These are phyloP conservation scores for Phytopythium helicoides DNA, from an alignment of 352 stramenopile species.

Conservation along the genomic window DNA sequence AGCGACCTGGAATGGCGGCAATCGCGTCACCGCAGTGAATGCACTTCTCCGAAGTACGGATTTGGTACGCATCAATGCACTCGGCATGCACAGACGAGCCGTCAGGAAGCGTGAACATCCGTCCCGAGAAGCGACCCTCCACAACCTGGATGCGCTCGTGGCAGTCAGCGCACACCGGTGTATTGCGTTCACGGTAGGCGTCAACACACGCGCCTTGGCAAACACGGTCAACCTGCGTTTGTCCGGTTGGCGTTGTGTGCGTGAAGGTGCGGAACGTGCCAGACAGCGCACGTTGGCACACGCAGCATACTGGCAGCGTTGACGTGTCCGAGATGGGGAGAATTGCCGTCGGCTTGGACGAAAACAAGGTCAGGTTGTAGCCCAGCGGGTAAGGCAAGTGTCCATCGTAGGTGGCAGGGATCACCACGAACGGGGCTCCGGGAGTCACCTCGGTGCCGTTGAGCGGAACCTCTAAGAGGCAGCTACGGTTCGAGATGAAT, in stretches of 20 bases:
- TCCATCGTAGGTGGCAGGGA: conserved; percentile 69
- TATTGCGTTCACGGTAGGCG: conserved; percentile 72
- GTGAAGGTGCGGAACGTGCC: conserved; percentile 73
- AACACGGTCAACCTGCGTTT: conserved; percentile 64
- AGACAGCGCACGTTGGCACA: conserved; percentile 58
- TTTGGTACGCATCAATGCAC: conserved; percentile 86
- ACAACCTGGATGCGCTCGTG: conserved; percentile 74
- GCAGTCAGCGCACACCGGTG: conserved; percentile 73
- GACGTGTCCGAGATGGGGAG: conserved; percentile 58
- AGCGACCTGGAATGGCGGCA: conserved; percentile 64
- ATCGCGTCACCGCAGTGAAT: conserved; percentile 78
- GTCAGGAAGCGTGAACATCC: conserved; percentile 77
- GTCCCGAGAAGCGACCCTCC: conserved; percentile 68
- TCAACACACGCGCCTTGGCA: conserved; percentile 74
- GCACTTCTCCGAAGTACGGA: conserved; percentile 77
- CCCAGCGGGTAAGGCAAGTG: conserved; percentile 46
- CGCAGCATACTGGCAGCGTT: conserved; percentile 60
- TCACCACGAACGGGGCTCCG: conserved; percentile 57
- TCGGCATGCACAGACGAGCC: conserved; percentile 77
- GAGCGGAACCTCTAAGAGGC: conserved; percentile 51
- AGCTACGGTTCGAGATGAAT: conserved; percentile 86
- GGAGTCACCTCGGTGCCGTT: conserved; percentile 21
- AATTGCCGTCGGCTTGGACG: conserved; percentile 55
- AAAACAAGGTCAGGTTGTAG: conserved; percentile 59
- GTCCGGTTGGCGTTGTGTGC: conserved; percentile 38